phyloP scores from a whole-genome alignment of 163 green algal species.

The Picocystis sp. region DNA sequence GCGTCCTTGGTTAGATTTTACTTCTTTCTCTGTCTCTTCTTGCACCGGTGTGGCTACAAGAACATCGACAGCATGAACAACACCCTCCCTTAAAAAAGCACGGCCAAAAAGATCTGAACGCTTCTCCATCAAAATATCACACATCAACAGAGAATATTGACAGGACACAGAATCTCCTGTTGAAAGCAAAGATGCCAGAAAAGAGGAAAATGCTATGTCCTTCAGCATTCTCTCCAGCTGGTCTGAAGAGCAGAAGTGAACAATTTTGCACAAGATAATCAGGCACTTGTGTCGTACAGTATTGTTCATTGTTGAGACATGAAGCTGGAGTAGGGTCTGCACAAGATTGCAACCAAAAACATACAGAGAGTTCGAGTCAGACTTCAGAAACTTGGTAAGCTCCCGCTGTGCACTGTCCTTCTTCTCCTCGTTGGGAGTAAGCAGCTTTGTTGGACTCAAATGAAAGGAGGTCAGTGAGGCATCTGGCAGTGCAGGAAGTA shows the following conservation, averaged over 20 bases:
- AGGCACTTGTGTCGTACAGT: slow-evolving; percentile 50
- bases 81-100: slow-evolving; percentile 76
- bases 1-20: too few relatives aligned
- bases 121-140: slow-evolving; percentile 74
- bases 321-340: background rate
- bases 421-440: background rate
- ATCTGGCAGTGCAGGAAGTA: slow-evolving; percentile 58
- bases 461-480: slow-evolving; percentile 17
- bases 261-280: slow-evolving; percentile 41
- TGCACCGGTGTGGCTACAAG: slow-evolving; percentile 21
- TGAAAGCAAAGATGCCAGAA: slow-evolving; percentile 60
- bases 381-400: too few relatives aligned
- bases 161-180: slow-evolving; percentile 29
- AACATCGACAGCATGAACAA: slow-evolving; percentile 66
- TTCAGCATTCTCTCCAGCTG: slow-evolving; percentile 37
- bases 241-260: slow-evolving; percentile 28
- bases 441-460: background rate
- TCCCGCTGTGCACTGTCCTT: too few relatives aligned
- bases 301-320: slow-evolving; percentile 10
- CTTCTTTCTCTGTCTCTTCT: too few relatives aligned
- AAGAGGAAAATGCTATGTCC: slow-evolving; percentile 48
- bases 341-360: background rate
- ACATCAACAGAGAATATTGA: slow-evolving; percentile 31
- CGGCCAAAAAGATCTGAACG: slow-evolving; percentile 36
- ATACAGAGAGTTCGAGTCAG: too few relatives aligned